These are phyloP conservation scores for Solioccasus polychromus DNA, from an alignment of 768 basidiomycete genomes.

Conservation along the genomic window DNA sequence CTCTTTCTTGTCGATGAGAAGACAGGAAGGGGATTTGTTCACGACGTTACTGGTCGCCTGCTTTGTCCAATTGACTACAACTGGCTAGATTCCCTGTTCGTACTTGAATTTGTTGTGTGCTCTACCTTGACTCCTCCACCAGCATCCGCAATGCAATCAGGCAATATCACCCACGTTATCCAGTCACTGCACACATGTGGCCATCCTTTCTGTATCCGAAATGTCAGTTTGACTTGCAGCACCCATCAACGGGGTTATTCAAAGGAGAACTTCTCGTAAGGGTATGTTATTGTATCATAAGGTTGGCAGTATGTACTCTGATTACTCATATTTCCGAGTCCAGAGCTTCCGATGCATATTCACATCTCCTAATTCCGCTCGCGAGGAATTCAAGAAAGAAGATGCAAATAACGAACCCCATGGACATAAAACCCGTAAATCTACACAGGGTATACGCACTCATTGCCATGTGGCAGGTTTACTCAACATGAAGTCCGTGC, in stretches of 20 bases:
- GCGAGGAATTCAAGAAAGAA: neutral
- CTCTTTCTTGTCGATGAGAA: neutral
- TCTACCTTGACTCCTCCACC: neutral
- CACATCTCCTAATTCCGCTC: neutral
- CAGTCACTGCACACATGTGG: conserved; percentile 7
- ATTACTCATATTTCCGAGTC: neutral
- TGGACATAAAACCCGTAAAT: neutral
- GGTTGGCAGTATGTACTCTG: neutral
- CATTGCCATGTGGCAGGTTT: neutral
- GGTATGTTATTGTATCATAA: neutral
- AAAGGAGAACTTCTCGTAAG: neutral
- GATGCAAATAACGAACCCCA: neutral
- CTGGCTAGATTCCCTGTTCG: conserved; percentile 10
- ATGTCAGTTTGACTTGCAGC: neutral
- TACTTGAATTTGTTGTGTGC: neutral
- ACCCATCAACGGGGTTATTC: conserved; percentile 1
- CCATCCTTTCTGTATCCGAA: conserved; percentile 3
- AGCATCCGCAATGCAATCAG: neutral
- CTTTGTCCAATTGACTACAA: conserved; percentile 15
- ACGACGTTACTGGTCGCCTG: conserved; percentile 7
- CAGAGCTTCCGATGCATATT: neutral
- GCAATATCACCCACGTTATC: neutral
- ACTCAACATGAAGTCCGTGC: neutral
- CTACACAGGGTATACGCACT: neutral
- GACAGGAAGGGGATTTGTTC: conserved; percentile 4